Percentiles rank a stretch among this genome's conserved stretches.
Conservation (phyloP, 2,329 filamentous ascomycete genomes). For the Aspergillus fijiensis region DNA sequence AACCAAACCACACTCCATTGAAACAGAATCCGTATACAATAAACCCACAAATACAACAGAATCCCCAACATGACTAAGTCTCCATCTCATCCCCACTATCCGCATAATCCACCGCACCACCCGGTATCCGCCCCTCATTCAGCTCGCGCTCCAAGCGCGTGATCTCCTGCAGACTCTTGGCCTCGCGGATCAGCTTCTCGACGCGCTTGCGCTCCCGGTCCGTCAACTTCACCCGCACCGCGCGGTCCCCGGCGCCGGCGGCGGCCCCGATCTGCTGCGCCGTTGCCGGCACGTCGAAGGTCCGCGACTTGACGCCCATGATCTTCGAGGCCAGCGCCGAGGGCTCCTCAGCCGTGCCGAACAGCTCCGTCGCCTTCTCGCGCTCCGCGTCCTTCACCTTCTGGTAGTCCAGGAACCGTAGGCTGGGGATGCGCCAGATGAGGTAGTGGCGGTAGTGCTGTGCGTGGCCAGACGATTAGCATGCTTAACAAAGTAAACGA, state of each 20-base stretch:
- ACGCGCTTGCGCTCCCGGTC: conserved; percentile 83
- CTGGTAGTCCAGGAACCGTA: conserved; percentile 88
- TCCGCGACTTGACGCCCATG: conserved; percentile 77
- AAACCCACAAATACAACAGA: not conserved
- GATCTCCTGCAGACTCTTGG: conserved; percentile 87
- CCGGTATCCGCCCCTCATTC: conserved; percentile 81
- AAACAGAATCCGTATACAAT: not conserved
- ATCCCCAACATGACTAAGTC: conserved; percentile 15
- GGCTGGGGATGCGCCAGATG: conserved; percentile 77
- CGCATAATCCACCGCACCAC: conserved; percentile 50
- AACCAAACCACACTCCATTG: not conserved
- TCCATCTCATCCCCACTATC: conserved; percentile 41
- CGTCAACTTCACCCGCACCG: conserved; percentile 79
- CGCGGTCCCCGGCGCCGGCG: conserved; percentile 50
- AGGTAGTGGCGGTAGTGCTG: conserved; percentile 92
- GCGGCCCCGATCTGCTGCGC: conserved; percentile 41
- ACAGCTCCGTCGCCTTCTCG: conserved; percentile 71
- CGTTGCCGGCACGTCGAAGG: conserved; percentile 57
- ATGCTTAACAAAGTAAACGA: no score
- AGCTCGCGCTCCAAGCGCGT: conserved; percentile 86
- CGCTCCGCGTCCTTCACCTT: conserved; percentile 90
- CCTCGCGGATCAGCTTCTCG: conserved; percentile 82
- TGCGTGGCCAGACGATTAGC: not conserved
- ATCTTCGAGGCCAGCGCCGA: conserved; percentile 81
- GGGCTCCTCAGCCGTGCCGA: conserved; percentile 74